These are phyloP conservation scores for Zygosaccharomyces bisporus DNA, from an alignment of 805 yeast species.

Conservation along the genomic window DNA sequence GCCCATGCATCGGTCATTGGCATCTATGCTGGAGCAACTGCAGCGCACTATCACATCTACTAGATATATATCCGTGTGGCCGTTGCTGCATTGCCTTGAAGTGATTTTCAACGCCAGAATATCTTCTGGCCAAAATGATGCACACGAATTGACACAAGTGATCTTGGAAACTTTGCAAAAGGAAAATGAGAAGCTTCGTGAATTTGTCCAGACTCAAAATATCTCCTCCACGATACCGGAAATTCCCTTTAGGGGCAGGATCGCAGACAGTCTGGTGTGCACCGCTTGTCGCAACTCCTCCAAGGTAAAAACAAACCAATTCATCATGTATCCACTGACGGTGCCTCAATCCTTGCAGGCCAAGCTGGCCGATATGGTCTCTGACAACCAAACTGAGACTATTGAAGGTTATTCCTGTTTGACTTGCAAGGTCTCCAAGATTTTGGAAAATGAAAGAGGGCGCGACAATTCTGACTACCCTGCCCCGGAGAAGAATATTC, in stretches of 20 bases:
- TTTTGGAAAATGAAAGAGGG: conserved; percentile 37
- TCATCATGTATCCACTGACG: conserved; percentile 67
- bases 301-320: conserved; percentile 53
- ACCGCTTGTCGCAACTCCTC: conserved; percentile 61
- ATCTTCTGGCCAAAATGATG: conserved; percentile 85
- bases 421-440: conserved; percentile 54
- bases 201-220: conserved; percentile 26
- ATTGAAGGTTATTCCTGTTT: conserved; percentile 79
- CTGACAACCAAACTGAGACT: conserved; percentile 57
- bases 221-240: conserved; percentile 43
- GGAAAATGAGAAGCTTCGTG: conserved; percentile 50
- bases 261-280: conserved; percentile 67
- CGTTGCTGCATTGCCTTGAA: conserved; percentile 70
- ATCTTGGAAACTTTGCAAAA: conserved; percentile 71
- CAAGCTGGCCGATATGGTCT: conserved; percentile 51
- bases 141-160: conserved; percentile 85
- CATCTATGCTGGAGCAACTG: conserved; percentile 49
- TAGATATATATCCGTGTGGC: conserved; percentile 69
- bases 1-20: conserved; percentile 56
- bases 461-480: conserved; percentile 18
- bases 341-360: conserved; percentile 57
- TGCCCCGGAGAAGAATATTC: conserved; percentile 32
- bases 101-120: conserved; percentile 66
- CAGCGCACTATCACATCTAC: conserved; percentile 58
- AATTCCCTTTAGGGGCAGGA: conserved; percentile 70